These are phyloP conservation scores for Sporothrix mexicana DNA, from an alignment of 2,329 filamentous ascomycete genomes.

Conservation along the genomic window DNA sequence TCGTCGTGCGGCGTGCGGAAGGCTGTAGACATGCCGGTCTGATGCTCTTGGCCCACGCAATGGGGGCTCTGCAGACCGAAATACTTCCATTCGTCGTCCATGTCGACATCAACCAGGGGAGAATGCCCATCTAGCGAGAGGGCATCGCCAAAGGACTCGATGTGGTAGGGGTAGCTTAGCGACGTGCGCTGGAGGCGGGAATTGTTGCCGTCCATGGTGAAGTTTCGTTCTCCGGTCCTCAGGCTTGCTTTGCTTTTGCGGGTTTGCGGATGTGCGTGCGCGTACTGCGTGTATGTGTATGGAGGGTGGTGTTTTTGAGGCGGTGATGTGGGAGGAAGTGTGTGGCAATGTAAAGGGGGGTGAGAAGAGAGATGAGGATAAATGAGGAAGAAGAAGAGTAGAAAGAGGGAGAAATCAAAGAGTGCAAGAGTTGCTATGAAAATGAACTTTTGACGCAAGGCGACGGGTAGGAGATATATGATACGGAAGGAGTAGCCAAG, in stretches of 20 bases:
- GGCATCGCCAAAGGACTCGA: slow-evolving; percentile 31
- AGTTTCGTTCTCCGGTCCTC: too few relatives aligned
- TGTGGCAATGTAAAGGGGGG: background rate
- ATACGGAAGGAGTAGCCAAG: background rate
- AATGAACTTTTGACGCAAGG: background rate
- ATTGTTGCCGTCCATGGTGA: slow-evolving; percentile 33
- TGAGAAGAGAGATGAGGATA: slow-evolving; percentile 1
- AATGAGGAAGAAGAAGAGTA: background rate
- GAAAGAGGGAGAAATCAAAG: background rate
- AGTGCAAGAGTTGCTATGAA: background rate
- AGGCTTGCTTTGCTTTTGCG: too few relatives aligned
- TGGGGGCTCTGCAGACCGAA: slow-evolving; percentile 36
- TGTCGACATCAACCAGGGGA: slow-evolving; percentile 29
- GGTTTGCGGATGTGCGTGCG: background rate
- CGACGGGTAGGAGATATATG: background rate
- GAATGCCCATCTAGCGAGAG: slow-evolving; percentile 27
- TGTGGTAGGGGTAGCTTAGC: slow-evolving; percentile 32
- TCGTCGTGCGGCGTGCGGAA: slow-evolving; percentile 38
- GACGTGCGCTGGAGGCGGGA: slow-evolving; percentile 32
- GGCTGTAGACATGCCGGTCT: slow-evolving; percentile 24
- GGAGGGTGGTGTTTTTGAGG: too few relatives aligned
- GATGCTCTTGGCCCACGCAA: slow-evolving; percentile 32
- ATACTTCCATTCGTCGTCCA: slow-evolving; percentile 36
- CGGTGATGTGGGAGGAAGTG: background rate
- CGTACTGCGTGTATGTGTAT: background rate